phyloP scores from a whole-genome alignment of 805 yeast species.

The Myxozyma vanderwaltii region DNA sequence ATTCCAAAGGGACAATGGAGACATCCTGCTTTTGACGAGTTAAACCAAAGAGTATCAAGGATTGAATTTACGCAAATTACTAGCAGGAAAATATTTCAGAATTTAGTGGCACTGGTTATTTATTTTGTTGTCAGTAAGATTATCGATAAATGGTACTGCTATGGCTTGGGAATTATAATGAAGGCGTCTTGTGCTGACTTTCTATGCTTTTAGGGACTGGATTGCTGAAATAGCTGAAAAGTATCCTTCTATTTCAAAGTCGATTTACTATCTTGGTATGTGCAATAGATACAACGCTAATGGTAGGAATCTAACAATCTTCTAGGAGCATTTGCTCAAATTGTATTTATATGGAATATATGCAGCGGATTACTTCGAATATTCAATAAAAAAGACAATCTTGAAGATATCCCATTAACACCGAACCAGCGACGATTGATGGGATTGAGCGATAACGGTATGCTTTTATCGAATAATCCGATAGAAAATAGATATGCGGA shows the following conservation, averaged over 20 bases:
- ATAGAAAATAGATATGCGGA: neutral
- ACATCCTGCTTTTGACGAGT: constrained; percentile 35
- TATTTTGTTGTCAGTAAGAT: constrained; percentile 14
- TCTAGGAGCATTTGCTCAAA: constrained; percentile 27
- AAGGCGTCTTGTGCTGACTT: neutral
- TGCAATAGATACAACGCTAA: too few species aligned
- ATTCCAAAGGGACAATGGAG: constrained; percentile 36
- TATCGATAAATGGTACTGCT: constrained; percentile 18
- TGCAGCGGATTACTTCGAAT: constrained; percentile 30
- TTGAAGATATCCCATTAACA: constrained; percentile 35
- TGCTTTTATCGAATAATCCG: neutral
- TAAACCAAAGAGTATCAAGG: constrained; percentile 25
- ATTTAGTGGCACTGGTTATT: constrained; percentile 29
- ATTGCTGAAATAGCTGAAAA: constrained; percentile 10
- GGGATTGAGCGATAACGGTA: constrained; percentile 30
- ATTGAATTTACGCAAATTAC: constrained; percentile 35
- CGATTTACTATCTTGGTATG: constrained; percentile 22
- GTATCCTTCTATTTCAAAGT: constrained; percentile 11
- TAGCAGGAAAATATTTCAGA: constrained; percentile 30
- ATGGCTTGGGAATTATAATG: neutral
- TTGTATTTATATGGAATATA: constrained; percentile 36
- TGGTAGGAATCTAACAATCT: too few species aligned
- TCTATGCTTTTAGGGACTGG: constrained; percentile 14
- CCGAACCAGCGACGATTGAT: constrained; percentile 35
- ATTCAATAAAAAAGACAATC: constrained; percentile 21